Conservation (phyloP, 192 early-diverging fungal genomes). For the Gigaspora rosea region DNA sequence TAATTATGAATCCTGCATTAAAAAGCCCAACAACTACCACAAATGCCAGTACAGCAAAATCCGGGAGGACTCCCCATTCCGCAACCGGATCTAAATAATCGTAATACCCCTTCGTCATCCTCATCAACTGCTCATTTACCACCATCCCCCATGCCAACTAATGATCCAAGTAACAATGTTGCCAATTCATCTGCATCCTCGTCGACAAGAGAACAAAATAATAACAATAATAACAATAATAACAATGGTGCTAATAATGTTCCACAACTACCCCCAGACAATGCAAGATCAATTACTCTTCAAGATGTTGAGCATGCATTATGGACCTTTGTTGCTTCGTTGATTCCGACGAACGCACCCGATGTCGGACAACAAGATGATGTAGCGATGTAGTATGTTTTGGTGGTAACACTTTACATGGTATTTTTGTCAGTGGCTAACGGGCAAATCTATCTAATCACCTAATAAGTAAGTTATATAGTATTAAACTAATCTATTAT, state of each 20-base stretch:
- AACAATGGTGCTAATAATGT: background rate
- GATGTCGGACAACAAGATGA: slow-evolving; percentile 34
- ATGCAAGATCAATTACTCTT: slow-evolving; percentile 31
- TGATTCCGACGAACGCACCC: slow-evolving; percentile 42
- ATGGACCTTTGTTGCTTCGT: slow-evolving; percentile 45
- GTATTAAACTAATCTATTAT: too few relatives aligned
- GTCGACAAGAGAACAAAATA: background rate
- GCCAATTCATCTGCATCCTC: background rate
- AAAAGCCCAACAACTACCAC: slow-evolving; percentile 27
- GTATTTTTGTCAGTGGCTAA: too few relatives aligned
- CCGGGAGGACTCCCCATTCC: background rate
- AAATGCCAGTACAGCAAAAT: background rate
- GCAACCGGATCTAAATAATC: background rate
- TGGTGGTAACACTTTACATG: too few relatives aligned
- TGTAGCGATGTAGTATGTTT: background rate
- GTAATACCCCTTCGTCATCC: background rate
- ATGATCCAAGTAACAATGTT: background rate
- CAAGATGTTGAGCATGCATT: slow-evolving; percentile 44
- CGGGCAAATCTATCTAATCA: too few relatives aligned
- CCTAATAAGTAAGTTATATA: too few relatives aligned
- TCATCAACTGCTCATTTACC: background rate
- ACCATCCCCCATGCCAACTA: background rate
- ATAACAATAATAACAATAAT: slow-evolving; percentile 11
- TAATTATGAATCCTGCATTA: background rate
- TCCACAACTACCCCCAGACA: background rate